A percentile compares a stretch with the other conserved stretches of the same genome.
phyloP scores from a whole-genome alignment of 2,329 filamentous ascomycete genomes.

The Paracoccidioides brasiliensis region DNA sequence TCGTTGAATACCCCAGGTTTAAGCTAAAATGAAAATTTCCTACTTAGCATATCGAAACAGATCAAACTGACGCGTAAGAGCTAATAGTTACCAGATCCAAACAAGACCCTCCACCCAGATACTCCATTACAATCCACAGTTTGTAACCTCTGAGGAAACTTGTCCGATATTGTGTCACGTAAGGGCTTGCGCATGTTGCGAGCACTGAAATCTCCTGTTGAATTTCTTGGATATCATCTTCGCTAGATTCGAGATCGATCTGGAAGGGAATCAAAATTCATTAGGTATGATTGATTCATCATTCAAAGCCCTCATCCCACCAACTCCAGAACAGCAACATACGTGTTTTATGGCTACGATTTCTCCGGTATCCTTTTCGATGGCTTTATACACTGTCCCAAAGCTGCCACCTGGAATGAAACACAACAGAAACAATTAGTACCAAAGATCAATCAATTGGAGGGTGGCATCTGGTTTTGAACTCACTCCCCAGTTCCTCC shows the following conservation, averaged over 20 bases:
- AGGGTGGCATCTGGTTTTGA: background rate
- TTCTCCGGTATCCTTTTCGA: constrained; percentile 79
- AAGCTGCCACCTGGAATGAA: constrained; percentile 66
- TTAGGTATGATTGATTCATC: background rate
- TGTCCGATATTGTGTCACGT: constrained; percentile 90
- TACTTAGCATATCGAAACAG: constrained; percentile 8
- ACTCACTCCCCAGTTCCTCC: constrained; percentile 88
- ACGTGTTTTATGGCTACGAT: constrained; percentile 96
- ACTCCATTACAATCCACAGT: constrained; percentile 99
- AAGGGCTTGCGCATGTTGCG: constrained; percentile 85
- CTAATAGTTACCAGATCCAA: constrained; percentile 60
- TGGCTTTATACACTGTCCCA: constrained; percentile 91
- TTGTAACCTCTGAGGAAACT: constrained; percentile 95
- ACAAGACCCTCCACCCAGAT: constrained; percentile 85
- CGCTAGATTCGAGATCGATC: constrained; percentile 98
- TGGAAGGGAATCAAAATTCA: constrained; percentile 28
- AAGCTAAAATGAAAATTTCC: constrained; percentile 41
- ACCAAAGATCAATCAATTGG: constrained; percentile 1
- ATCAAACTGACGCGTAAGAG: background rate
- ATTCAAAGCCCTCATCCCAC: background rate
- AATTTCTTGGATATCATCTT: constrained; percentile 96
- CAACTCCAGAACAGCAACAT: constrained; percentile 24
- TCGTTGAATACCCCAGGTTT: constrained; percentile 85
- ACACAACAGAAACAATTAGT: constrained; percentile 7
- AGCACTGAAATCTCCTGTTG: constrained; percentile 93